Conservation (phyloP, 2,329 filamentous ascomycete genomes). For the Arthrinium phaeospermum region DNA sequence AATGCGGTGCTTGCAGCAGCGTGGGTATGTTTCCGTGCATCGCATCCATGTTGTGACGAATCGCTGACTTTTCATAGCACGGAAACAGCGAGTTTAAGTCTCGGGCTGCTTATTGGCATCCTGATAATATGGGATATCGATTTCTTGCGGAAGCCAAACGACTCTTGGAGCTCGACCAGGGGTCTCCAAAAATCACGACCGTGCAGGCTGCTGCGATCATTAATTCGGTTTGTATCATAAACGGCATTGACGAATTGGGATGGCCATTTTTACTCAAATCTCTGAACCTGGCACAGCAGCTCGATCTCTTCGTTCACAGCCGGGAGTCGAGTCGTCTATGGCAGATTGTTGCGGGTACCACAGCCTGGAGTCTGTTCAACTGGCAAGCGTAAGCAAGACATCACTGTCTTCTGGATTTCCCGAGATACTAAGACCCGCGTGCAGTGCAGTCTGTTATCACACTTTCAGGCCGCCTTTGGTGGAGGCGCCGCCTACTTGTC, state of each 20-base stretch:
- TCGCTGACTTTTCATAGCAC: slow-evolving; percentile 32
- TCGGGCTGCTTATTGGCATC: slow-evolving; percentile 45
- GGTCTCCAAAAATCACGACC: slow-evolving; percentile 37
- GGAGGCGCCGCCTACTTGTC: slow-evolving; percentile 35
- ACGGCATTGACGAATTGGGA: slow-evolving; percentile 34
- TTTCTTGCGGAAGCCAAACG: slow-evolving; percentile 47
- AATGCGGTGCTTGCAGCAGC: slow-evolving; percentile 34
- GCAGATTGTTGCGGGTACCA: slow-evolving; percentile 33
- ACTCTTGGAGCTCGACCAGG: slow-evolving; percentile 44
- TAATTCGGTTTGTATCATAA: slow-evolving; percentile 36
- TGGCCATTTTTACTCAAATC: slow-evolving; percentile 30
- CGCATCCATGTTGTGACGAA: not conserved
- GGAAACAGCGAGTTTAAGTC: slow-evolving; percentile 35
- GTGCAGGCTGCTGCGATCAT: slow-evolving; percentile 43
- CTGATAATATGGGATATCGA: slow-evolving; percentile 39
- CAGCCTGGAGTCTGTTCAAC: slow-evolving; percentile 44
- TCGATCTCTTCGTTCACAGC: slow-evolving; percentile 32
- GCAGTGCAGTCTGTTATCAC: slow-evolving; percentile 31
- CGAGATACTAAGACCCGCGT: slow-evolving; percentile 21
- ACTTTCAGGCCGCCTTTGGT: slow-evolving; percentile 37
- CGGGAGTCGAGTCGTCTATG: slow-evolving; percentile 24
- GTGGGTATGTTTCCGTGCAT: slow-evolving; percentile 32
- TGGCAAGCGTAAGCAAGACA: slow-evolving; percentile 37
- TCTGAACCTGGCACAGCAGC: slow-evolving; percentile 31
- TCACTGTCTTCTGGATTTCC: not conserved